A percentile compares a stretch with the other conserved stretches of the same genome.
Evolutionary conservation across 768 basidiomycete genomes (phyloP).

Genomic region (Termitomyces eurrhizus): DNA sequence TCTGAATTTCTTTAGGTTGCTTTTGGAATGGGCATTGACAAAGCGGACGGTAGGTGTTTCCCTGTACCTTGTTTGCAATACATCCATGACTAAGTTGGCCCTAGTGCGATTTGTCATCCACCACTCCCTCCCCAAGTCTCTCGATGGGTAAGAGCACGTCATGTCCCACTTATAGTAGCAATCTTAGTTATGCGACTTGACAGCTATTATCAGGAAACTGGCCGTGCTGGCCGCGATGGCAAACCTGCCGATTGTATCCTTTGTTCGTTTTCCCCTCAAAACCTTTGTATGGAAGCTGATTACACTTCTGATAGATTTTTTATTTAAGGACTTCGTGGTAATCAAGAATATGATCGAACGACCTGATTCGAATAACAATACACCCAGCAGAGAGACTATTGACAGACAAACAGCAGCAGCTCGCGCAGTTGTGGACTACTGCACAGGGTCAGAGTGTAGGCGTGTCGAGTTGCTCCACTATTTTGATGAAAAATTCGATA

Average conservation of each 20-base stretch:
- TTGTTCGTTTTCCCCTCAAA: constrained; percentile 45
- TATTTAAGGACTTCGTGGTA: constrained; percentile 51
- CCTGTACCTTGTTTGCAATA: background rate
- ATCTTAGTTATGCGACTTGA: constrained; percentile 5
- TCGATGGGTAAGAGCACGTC: constrained; percentile 64
- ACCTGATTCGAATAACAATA: constrained; percentile 37
- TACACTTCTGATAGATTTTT: constrained; percentile 51
- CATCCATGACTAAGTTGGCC: constrained; percentile 3
- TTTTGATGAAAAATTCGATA: constrained; percentile 80
- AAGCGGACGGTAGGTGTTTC: constrained; percentile 56
- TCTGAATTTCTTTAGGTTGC: constrained; percentile 56
- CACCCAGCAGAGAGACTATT: constrained; percentile 49
- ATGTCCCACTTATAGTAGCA: background rate
- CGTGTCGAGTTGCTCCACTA: constrained; percentile 84
- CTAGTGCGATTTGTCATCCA: constrained; percentile 93
- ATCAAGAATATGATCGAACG: constrained; percentile 61
- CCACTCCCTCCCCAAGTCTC: constrained; percentile 70
- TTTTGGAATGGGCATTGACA: constrained; percentile 98
- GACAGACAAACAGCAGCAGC: constrained; percentile 64
- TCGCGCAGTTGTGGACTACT: constrained; percentile 73
- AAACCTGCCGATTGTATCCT: constrained; percentile 79
- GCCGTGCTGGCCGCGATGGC: constrained; percentile 93
- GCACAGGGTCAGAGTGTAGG: constrained; percentile 81
- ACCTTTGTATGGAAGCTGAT: constrained; percentile 4
- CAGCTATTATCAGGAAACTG: constrained; percentile 94